phyloP scores from a whole-genome alignment of 805 yeast genomes.

The Isabelozyma gotoi region DNA sequence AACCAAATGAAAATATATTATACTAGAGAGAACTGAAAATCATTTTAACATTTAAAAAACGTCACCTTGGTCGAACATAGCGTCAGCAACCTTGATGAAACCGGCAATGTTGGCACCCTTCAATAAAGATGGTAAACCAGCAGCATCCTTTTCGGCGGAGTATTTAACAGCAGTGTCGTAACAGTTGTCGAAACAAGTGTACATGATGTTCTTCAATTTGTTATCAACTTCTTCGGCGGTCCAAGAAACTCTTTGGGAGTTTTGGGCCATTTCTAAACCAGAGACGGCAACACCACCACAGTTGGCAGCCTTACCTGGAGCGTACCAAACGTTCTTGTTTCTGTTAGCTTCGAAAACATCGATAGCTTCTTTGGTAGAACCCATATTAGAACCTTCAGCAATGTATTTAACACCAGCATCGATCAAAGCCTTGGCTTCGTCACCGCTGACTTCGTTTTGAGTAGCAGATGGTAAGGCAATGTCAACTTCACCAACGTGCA shows the following conservation, averaged over 20 bases:
- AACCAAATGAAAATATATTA: neutral
- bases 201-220: slow-evolving; percentile 90
- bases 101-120: slow-evolving; percentile 99
- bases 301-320: slow-evolving; percentile 99
- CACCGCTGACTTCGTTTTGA: slow-evolving; percentile 96
- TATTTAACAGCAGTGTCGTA: slow-evolving; percentile 81
- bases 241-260: slow-evolving; percentile 93
- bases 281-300: slow-evolving; percentile 99
- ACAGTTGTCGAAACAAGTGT: slow-evolving; percentile 89
- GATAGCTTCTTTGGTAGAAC: slow-evolving; percentile 96
- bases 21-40: slow-evolving; percentile 9
- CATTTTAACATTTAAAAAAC: slow-evolving; percentile 32
- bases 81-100: slow-evolving; percentile 97
- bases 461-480: slow-evolving; percentile 98
- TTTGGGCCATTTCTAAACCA: slow-evolving; percentile 99
- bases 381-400: slow-evolving; percentile 99
- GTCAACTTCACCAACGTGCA: slow-evolving; percentile 85
- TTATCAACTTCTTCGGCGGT: slow-evolving; percentile 88
- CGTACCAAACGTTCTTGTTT: slow-evolving; percentile 82
- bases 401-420: slow-evolving; percentile 89
- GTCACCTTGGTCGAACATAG: slow-evolving; percentile 98
- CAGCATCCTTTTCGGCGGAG: slow-evolving; percentile 66
- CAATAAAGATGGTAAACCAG: slow-evolving; percentile 81
- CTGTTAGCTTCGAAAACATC: slow-evolving; percentile 88
- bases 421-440: slow-evolving; percentile 92